Evolutionary conservation across 2,329 filamentous ascomycete species (phyloP).

Genomic region (Cadophora luteo-olivacea): DNA sequence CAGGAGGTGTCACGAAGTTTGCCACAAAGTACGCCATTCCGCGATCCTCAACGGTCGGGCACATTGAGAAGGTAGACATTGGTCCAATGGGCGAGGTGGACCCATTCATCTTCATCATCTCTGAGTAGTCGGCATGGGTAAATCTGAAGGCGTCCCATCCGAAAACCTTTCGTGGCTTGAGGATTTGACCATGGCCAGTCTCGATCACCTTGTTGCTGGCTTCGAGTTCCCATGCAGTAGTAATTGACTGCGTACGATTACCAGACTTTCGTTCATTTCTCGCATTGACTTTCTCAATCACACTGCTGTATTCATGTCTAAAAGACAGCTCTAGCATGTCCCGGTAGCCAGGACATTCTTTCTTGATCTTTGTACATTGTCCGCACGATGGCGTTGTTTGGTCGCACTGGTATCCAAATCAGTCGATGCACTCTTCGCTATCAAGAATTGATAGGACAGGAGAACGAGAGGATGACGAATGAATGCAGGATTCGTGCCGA

Average conservation of each 20-base stretch:
- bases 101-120: conserved; percentile 2
- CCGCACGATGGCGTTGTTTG: conserved; percentile 58
- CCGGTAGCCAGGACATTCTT: conserved; percentile 59
- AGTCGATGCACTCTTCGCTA: conserved; percentile 16
- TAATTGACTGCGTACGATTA: not conserved
- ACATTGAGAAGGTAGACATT: conserved; percentile 18
- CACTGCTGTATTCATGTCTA: conserved; percentile 60
- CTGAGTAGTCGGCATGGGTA: not conserved
- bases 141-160: conserved; percentile 44
- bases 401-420: conserved; percentile 53
- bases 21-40: conserved; percentile 28
- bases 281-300: conserved; percentile 49
- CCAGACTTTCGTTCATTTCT: not conserved
- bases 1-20: conserved; percentile 25
- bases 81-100: too few relatives aligned
- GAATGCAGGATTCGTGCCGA: not conserved
- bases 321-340: conserved; percentile 64
- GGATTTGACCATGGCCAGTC: not conserved
- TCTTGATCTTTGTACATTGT: conserved; percentile 59
- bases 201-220: not conserved
- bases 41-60: conserved; percentile 22
- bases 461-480: not conserved
- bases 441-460: not conserved
- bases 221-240: not conserved
- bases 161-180: not conserved